Percentiles rank a stretch among this genome's conserved stretches.
phyloP scores from a whole-genome alignment of 2,329 filamentous ascomycete species.

The Arthrinium puccinioides region DNA sequence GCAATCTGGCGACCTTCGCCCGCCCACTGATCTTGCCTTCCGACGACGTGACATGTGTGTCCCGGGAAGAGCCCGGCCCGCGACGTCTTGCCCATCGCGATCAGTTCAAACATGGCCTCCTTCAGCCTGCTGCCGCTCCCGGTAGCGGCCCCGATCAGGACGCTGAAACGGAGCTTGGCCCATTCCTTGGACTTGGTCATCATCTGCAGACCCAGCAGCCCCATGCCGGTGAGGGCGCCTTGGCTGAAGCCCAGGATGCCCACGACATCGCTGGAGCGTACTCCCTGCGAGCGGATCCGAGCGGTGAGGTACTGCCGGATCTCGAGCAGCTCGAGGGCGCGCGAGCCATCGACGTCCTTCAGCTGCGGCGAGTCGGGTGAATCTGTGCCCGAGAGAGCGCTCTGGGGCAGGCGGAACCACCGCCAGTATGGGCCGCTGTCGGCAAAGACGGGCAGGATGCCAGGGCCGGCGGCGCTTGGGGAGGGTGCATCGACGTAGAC shows the following conservation, averaged over 20 bases:
- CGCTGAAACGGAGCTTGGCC: neutral
- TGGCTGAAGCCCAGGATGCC: slow-evolving; percentile 1
- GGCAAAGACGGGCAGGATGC: neutral
- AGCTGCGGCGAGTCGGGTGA: neutral
- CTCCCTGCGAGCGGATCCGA: neutral
- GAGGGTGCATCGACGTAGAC: neutral
- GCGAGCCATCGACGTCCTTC: neutral
- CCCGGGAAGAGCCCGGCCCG: neutral
- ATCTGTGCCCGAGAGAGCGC: neutral
- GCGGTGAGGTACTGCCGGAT: neutral
- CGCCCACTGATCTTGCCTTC: neutral
- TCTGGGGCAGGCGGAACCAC: neutral
- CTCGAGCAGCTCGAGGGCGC: neutral
- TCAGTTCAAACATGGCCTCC: neutral
- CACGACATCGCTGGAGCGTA: neutral
- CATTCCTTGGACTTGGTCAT: neutral
- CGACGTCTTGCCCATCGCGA: neutral
- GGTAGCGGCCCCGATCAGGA: neutral
- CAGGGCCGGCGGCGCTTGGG: neutral
- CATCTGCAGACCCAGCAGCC: neutral
- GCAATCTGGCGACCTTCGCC: neutral
- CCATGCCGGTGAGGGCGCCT: neutral
- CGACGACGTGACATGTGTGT: neutral
- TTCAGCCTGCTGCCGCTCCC: neutral
- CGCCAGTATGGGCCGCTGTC: neutral